Evolutionary conservation across 139 green algal species (phyloP), one percentile per base, ranked within the genome.

Genomic region (Chlorella sp.): DNA sequence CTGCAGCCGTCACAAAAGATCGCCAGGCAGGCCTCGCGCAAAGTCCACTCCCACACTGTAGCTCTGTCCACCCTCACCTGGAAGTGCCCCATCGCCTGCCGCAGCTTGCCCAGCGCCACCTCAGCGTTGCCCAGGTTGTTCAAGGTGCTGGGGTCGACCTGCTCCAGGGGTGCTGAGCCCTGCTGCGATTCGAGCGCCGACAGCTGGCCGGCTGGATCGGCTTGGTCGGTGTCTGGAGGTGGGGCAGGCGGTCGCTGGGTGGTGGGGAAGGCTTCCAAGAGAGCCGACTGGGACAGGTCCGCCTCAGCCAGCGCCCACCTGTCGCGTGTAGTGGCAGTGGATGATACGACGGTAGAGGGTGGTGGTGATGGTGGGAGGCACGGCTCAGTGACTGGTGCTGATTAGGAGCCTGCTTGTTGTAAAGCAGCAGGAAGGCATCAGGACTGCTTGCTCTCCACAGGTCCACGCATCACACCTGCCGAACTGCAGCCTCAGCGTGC

Each of bases 81-180:
- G 71, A 82, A 88, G 50, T 83, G 76, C 55, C 5, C 5, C 61
- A 72, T 55, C 5, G 83, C 83, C 30, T 67, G 72, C 17, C 62
- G n/a, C 72, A 74, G 78, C 4, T 73, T 60, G 22, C 80, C 79
- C 49, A 81, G 30, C 2, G 79, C 83, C 3, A 78, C 83, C 67
- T 85, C 75, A 24, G 79, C 74, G 63, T 88, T 88, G 65, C 77
- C 69, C n/a, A 74, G 69, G 32, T 74, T 74, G 50, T 74, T 74
- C 31, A 74, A 51, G 6, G 32, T 55, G 23, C 32, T 55, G 3
- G 69, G 24, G 24, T 74, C 69, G 32, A 74, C 69, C 2, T 26
- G 23, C 20, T 51, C 31, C 31, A 67, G 31, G 3, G 17, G n/a
- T 55, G 32, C 32, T 3, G 23, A 20, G 24, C 33, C 30, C 27